Evolutionary conservation across 2,329 filamentous ascomycete species (phyloP).

Genomic region (Zymoseptoria passerinii): DNA sequence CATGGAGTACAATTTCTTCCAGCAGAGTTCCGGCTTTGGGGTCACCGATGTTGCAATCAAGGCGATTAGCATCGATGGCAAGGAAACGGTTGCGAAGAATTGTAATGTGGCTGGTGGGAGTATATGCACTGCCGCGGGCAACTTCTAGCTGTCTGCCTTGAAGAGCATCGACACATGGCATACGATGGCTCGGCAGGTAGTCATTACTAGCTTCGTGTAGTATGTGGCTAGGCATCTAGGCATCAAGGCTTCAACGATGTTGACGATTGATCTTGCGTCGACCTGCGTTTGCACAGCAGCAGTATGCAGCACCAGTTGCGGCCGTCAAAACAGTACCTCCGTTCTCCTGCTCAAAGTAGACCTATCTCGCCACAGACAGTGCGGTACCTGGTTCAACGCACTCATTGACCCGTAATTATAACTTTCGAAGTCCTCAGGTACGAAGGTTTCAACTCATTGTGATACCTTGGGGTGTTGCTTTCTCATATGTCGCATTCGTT

Average conservation of each 20-base stretch:
- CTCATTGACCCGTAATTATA: too few species aligned
- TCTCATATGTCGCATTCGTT: too few species aligned
- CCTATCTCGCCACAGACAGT: too few species aligned
- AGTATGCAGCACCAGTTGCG: too few species aligned
- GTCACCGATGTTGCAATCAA: conserved; percentile 47
- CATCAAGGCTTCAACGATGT: not conserved
- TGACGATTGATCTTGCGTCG: not conserved
- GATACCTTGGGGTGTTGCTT: too few species aligned
- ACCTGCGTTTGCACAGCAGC: not conserved
- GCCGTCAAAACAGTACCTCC: too few species aligned
- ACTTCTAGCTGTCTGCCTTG: too few species aligned
- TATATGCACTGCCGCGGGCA: conserved; percentile 25
- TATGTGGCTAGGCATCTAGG: not conserved
- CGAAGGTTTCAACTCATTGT: too few species aligned
- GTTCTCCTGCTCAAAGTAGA: too few species aligned
- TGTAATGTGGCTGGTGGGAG: conserved; percentile 37
- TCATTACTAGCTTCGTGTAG: not conserved
- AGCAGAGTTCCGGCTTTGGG: conserved; percentile 51
- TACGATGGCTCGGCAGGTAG: not conserved
- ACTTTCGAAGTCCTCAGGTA: too few species aligned
- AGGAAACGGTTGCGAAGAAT: conserved; percentile 43
- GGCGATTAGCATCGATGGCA: conserved; percentile 47
- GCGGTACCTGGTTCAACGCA: too few species aligned
- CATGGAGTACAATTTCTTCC: conserved; percentile 46
- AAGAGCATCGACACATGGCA: not conserved